Evolutionary conservation across 2,329 filamentous ascomycete genomes (phyloP).

Genomic region (Coccinonectria pachysandricola): DNA sequence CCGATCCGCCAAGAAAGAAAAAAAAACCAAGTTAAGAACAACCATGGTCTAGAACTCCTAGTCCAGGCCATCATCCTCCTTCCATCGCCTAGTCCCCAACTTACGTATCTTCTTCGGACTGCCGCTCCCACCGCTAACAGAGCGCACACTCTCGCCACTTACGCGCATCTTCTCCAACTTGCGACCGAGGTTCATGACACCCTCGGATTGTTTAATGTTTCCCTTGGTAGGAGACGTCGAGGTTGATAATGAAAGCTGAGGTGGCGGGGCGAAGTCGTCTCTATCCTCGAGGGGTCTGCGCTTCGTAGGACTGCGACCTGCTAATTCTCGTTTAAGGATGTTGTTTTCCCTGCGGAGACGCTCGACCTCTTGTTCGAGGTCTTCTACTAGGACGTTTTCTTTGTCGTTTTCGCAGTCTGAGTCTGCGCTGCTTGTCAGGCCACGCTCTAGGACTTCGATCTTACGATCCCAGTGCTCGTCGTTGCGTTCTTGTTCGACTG

Average conservation of each 20-base stretch:
- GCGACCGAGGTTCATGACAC: constrained; percentile 30
- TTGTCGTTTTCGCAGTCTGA: constrained; percentile 44
- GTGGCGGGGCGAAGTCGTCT: constrained; percentile 30
- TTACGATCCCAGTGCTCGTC: constrained; percentile 86
- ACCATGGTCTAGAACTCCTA: constrained; percentile 11
- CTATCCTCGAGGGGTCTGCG: constrained; percentile 44
- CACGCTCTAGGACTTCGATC: constrained; percentile 52
- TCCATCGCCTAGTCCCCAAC: constrained; percentile 38
- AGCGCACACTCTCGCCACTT: constrained; percentile 24
- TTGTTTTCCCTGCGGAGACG: constrained; percentile 54
- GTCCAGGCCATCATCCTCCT: constrained; percentile 29
- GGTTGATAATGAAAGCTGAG: constrained; percentile 5
- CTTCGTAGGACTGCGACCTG: constrained; percentile 52
- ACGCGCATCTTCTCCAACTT: constrained; percentile 43
- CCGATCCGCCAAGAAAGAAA: too few relatives aligned
- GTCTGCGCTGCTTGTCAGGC: constrained; percentile 29
- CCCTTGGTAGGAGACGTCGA: neutral
- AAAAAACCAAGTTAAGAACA: too few relatives aligned
- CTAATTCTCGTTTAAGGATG: constrained; percentile 55
- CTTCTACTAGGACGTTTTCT: constrained; percentile 51
- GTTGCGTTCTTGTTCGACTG: constrained; percentile 66
- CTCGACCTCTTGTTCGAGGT: constrained; percentile 62
- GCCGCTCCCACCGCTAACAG: constrained; percentile 20
- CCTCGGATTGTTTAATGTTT: constrained; percentile 9
- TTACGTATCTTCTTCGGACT: constrained; percentile 47